phyloP scores from a whole-genome alignment of 164 flowering plant genomes.

The Vitis rotundifolia region DNA sequence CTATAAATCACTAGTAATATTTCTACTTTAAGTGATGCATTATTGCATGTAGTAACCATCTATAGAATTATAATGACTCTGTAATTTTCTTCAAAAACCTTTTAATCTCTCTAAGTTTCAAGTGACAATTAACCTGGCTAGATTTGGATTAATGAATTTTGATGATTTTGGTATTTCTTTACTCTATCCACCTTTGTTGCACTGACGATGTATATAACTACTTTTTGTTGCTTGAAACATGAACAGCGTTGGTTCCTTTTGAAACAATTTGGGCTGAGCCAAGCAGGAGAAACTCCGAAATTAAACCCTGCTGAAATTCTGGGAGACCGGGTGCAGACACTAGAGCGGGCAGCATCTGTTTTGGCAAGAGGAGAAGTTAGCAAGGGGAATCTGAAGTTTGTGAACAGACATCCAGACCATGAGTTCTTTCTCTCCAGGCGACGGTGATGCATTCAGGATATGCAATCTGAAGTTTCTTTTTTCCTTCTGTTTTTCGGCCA shows the following conservation, averaged over 20 bases:
- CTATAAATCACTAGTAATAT: no score
- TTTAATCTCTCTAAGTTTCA: no score
- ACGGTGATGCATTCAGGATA: no score
- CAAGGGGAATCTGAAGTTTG: slow-evolving; percentile 32
- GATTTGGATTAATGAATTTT: not conserved
- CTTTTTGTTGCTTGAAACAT: not conserved
- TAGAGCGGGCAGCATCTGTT: slow-evolving; percentile 52
- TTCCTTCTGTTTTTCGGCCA: no score
- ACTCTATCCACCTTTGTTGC: not conserved
- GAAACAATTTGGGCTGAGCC: slow-evolving; percentile 19
- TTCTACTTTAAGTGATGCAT: no score
- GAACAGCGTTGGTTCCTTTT: slow-evolving; percentile 65
- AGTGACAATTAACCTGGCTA: no score
- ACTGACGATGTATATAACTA: not conserved
- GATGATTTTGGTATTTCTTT: not conserved
- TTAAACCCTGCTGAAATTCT: slow-evolving; percentile 31
- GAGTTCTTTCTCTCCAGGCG: no score
- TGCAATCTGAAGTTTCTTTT: no score
- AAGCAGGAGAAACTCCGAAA: slow-evolving; percentile 3
- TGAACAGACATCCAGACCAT: slow-evolving; percentile 60
- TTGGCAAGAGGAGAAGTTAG: slow-evolving; percentile 56
- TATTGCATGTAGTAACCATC: no score
- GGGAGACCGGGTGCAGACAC: slow-evolving; percentile 51
- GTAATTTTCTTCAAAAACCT: no score
- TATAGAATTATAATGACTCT: no score